These are phyloP conservation scores for Ophiostoma fasciatum DNA, from an alignment of 2,329 filamentous ascomycete species.

Conservation along the genomic window DNA sequence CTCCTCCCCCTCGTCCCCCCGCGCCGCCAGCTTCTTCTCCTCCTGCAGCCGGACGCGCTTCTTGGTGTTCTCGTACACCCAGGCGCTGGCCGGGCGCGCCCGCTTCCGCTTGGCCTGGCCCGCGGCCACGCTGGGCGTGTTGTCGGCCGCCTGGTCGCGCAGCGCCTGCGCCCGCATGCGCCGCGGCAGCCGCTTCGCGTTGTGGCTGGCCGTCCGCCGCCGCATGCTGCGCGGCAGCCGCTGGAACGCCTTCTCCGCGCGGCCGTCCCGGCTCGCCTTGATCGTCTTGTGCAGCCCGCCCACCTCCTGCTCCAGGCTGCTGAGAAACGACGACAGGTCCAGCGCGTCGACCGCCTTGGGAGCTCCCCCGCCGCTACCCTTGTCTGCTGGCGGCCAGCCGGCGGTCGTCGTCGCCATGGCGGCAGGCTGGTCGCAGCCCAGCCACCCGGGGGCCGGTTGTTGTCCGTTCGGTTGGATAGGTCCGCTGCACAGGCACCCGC, in stretches of 20 bases:
- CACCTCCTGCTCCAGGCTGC: slow-evolving; percentile 80
- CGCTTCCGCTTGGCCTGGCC: slow-evolving; percentile 43
- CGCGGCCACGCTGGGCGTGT: slow-evolving; percentile 65
- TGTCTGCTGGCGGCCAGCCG: slow-evolving; percentile 45
- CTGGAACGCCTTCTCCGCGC: slow-evolving; percentile 57
- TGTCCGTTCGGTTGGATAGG: too few relatives aligned
- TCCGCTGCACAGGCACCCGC: too few relatives aligned
- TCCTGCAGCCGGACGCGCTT: slow-evolving; percentile 13
- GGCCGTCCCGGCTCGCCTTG: slow-evolving; percentile 43
- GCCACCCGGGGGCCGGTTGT: too few relatives aligned
- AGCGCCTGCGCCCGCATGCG: slow-evolving; percentile 55
- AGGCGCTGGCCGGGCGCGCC: slow-evolving; percentile 6
- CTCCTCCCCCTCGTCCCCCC: slow-evolving; percentile 1
- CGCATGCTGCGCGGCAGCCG: slow-evolving; percentile 74
- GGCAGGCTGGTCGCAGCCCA: too few relatives aligned
- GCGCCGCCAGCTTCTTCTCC: slow-evolving; percentile 9
- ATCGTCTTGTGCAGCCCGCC: slow-evolving; percentile 72
- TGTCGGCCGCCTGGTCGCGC: slow-evolving; percentile 72
- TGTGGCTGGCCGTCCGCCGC: slow-evolving; percentile 83
- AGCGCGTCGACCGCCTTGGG: slow-evolving; percentile 52
- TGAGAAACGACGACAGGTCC: slow-evolving; percentile 71
- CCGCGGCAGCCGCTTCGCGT: slow-evolving; percentile 77
- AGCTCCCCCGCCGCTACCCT: not conserved
- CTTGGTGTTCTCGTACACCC: slow-evolving; percentile 17
- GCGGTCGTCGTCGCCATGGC: slow-evolving; percentile 62